Base-by-base conservation (phyloP, 2,329 filamentous ascomycete species). In the Tolypocladium amazonense region DNA sequence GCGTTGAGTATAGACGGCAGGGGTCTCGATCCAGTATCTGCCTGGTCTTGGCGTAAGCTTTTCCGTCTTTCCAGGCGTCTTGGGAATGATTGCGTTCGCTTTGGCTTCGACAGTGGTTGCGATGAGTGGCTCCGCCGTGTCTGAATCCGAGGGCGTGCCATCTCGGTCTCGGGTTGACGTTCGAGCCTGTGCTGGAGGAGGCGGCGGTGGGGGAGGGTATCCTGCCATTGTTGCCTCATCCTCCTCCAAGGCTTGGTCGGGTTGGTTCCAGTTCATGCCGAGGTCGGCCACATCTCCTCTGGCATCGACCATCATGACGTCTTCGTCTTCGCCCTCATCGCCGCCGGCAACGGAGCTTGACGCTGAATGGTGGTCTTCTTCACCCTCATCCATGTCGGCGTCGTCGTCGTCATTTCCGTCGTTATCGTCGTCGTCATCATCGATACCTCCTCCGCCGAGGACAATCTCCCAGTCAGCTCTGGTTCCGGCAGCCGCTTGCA, bases 1-100 rank as follows among this genome's bases (percentile, higher is more conserved):
- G 50, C 81, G 79, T 60, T 84, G 81, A 53, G 79, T 82, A 70
- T 89, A 93, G 38, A 82, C 82, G 23, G 82, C 78, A 8, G 93
- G 91, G 41, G 88, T 91, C 66, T 91, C 88, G 41, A 94, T 80
- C 93, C 93, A 97, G 73, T 97, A 93, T 58, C 83, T 81, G 15
- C 90, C 87, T 14, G 90, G 87, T 58, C 81, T 82, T n/a, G 83
- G 81, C 14, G 82, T 80, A 54, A 72, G 65, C 58, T 70, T 74
- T 60, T 73, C 71, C 57, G 75, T 72, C 65, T 79, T 81, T 27
- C 83, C 84, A 1, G 92, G 92, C 0, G 94, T 97, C 69, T 88
- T 89, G 6, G 94, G 94, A 30, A 97, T 88, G 14, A 88, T 83
- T 38, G 89, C 73, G 61, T 86, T 86, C 4, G 83, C 81, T 68